Base-by-base conservation (phyloP, 2,329 filamentous ascomycete species). In the Exophiala aquamarina region DNA sequence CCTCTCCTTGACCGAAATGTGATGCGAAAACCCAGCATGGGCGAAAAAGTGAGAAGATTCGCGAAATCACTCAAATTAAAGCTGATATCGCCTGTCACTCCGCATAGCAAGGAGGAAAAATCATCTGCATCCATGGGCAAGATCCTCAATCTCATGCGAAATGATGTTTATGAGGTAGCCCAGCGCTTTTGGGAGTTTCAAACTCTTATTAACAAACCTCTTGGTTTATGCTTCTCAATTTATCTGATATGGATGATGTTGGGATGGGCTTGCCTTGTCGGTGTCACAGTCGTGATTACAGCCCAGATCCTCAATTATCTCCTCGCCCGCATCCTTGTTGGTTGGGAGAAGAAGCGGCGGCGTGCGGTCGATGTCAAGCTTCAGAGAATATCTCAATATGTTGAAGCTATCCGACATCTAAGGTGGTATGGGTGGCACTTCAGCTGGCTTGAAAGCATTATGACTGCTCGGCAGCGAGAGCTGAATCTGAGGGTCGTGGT, bases 141-240 rank as follows among this genome's bases (percentile, higher is more conserved):
- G 62, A 93, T 95, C 41, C 78, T 95, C 51, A 95, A 95, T 59
- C 69, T 95, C 2, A 87, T 95, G 74, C 83, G 89, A 29, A 76
- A 76, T 49, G 88, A 93, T 63, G 87, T 86, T 0, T 93, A 92
- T 61, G 86, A 91, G 62, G 81, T 92, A 31, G 80, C 88, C 2
- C 88, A 92, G 60, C 66, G 72, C 34, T 93, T 95, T 59, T 95
- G 90, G 90, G 90, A 95, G 50, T 87, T 93, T 42, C 78, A 86
- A 2, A 74, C 75, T n/a, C 71, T 95, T 2, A 71, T 94, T 32
- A 84, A 84, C 3, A 87, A 86, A 52, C 90, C 90, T 0, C 66
- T 93, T 13, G 86, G 86, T 49, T 77, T 92, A n/a, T 61, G 89
- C 2, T 72, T 95, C 3, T 87, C 89, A 0, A 77, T 88, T 10